These are phyloP conservation scores for Neofusicoccum parvum DNA, from an alignment of 2,329 filamentous ascomycete species.

Conservation along the genomic window DNA sequence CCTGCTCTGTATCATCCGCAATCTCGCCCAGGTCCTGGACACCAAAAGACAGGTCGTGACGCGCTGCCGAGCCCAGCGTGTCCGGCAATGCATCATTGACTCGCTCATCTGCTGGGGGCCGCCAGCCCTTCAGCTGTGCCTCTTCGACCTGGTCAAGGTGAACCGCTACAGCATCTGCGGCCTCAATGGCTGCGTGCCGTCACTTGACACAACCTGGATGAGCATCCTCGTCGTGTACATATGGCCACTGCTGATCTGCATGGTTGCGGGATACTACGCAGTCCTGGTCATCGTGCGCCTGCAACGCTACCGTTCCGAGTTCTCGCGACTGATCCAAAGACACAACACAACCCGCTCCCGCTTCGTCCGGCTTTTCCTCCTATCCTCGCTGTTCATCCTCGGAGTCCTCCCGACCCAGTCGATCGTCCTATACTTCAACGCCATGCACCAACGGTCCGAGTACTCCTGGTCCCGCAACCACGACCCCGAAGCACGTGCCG, in stretches of 20 bases:
- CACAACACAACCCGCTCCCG: constrained; percentile 59
- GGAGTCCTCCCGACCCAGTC: constrained; percentile 56
- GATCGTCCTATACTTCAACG: constrained; percentile 48
- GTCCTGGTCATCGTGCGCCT: constrained; percentile 64
- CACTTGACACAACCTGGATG: constrained; percentile 60
- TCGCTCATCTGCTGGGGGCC: constrained; percentile 57
- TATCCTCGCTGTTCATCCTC: constrained; percentile 55
- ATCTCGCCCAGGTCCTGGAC: constrained; percentile 62
- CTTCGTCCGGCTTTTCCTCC: constrained; percentile 63
- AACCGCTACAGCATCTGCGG: constrained; percentile 60
- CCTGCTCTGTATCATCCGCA: constrained; percentile 61
- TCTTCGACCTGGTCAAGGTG: constrained; percentile 63
- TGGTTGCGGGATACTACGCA: constrained; percentile 60
- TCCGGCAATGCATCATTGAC: constrained; percentile 53
- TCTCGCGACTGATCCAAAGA: constrained; percentile 57
- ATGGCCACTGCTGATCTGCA: constrained; percentile 58
- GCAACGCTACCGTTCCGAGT: constrained; percentile 60
- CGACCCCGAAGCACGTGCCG: constrained; percentile 51
- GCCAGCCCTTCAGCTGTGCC: constrained; percentile 57
- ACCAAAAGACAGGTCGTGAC: constrained; percentile 57
- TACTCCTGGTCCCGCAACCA: constrained; percentile 61
- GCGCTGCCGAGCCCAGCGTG: constrained; percentile 51
- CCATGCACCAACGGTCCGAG: constrained; percentile 25
- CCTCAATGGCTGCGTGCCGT: constrained; percentile 61
- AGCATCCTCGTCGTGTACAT: constrained; percentile 57